Evolutionary conservation across 2,329 filamentous ascomycete genomes (phyloP), one percentile per base, ranked within the genome.

Genomic region (Epichloe elymi): DNA sequence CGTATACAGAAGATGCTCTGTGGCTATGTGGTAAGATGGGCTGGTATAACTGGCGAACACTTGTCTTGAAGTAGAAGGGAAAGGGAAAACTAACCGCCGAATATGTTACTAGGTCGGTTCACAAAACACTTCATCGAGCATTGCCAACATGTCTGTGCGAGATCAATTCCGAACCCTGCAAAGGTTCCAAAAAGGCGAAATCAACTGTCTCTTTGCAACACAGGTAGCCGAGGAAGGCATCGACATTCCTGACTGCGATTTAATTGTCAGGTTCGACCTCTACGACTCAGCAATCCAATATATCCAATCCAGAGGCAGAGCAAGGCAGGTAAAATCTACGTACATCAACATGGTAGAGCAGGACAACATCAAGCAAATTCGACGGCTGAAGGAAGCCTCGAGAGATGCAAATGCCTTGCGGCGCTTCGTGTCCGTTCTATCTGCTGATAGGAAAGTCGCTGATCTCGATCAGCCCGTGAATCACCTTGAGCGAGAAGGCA

Each of bases 241-340:
- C 12, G 82, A 85, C 57, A 77, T 85, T 46, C 81, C 82, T 0
- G 79, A 83, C 51, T 85, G 82, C 63, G 83, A 85, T 56, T 63
- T 83, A 1, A 71, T 85, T 33, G 73, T 86, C 53, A 70, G 90
- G 2, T 98, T 96, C 60, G 88, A 97, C 62, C 76, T 95, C 2
- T 95, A 89, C 66, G 75, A 77, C 11, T 96, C 91, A 0, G 82
- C 95, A 65, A 97, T 97, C 49, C 87, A 95, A 61, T 97, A 96
- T 62, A 83, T 97, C 19, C 93, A 98, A 65, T 96, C 90, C 14
- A 80, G 88, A 55, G 93, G 93, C 0, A 80, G 93, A 50, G 93
- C 93, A 12, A 79, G 93, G 39, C 85, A 88, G 59, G 66, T 70
- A 0, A 76, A 84, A 50, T 97, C 93, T 0, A 82, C 78, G 55